Evolutionary conservation across 306 rosid genomes (phyloP), one percentile per base, ranked within the genome.

Genomic region (Quercus ilex): DNA sequence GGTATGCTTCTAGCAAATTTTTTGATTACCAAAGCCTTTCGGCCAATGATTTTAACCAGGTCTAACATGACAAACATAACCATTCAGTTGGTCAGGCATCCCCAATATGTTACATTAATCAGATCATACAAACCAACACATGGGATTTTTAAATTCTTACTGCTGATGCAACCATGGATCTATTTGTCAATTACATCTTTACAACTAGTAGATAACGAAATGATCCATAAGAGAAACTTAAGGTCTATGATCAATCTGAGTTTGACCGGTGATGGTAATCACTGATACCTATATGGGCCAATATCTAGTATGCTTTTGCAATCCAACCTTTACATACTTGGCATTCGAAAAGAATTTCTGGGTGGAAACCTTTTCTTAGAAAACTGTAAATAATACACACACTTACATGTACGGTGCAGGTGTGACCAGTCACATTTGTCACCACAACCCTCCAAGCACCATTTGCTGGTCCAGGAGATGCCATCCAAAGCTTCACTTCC

Each of bases 401-500:
- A 81, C 99, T 83, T 95, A 95, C 98, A 79, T 95, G 91, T 74
- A 95, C 87, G 13, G 90, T 85, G 90, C 96, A 91, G 77, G 99
- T 95, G 79, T 93, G 97, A 79, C 99, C 99, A 14, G 99, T 92
- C 83, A 86, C 99, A 79, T 95, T 95, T 78, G 95, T 93, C 67
- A 95, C 99, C 59, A 91, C 86, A 75, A 93, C 88, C 88, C 99
- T 92, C 99, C 99, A 95, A 78, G 96, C 89, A 83, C 93, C 94
- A 83, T 92, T 90, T 46, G 89, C 97, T 81, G 75, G 91, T 67
- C 96, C 96, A 83, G 85, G 78, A 49, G 94, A 89, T 76, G 90
- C 78, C 67, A 95, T 82, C 97, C 96, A 93, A 75, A 95, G 91
- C 89, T 95, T 95, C 85, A 93, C 92, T 93, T 95, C 99, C 99